A percentile compares a stretch with the other conserved stretches of the same genome.
Evolutionary conservation across 495 filamentous ascomycete genomes (phyloP).

Genomic region (Talaromyces proteolyticus): DNA sequence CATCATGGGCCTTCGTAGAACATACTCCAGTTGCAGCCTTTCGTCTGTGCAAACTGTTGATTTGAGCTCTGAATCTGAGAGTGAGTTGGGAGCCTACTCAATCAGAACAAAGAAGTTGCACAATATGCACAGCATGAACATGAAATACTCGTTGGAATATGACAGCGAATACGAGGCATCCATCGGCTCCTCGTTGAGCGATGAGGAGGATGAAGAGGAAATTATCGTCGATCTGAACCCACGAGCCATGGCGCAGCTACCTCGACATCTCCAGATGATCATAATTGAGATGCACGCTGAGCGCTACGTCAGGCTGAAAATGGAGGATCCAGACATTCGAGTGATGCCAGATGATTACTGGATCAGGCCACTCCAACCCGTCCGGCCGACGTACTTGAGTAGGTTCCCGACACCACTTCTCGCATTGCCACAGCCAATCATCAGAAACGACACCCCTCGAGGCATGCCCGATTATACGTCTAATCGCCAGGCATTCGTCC

Average conservation of each 20-base stretch:
- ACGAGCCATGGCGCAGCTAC: conserved; percentile 14
- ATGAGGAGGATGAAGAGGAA: conserved; percentile 16
- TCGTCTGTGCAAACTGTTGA: too few relatives aligned
- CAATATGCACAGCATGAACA: too few relatives aligned
- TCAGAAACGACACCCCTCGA: not conserved
- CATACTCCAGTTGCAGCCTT: too few relatives aligned
- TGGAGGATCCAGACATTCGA: conserved; percentile 1
- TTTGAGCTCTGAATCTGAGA: too few relatives aligned
- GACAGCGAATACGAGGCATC: not conserved
- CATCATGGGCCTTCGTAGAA: too few relatives aligned
- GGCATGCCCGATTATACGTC: not conserved
- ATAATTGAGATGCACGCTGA: conserved; percentile 21
- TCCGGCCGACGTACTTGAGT: not conserved
- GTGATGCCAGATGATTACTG: conserved; percentile 7
- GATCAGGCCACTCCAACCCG: conserved; percentile 3
- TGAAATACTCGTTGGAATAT: not conserved
- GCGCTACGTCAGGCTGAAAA: conserved; percentile 9
- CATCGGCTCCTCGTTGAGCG: not conserved
- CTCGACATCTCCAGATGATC: conserved; percentile 15
- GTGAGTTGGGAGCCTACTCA: too few relatives aligned
- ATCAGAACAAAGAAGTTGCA: too few relatives aligned
- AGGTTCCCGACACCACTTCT: conserved; percentile 1
- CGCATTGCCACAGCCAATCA: not conserved
- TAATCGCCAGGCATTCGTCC: not conserved
- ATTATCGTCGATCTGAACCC: conserved; percentile 19